A percentile compares a stretch with the other conserved stretches of the same genome.
These are phyloP conservation scores for Holtermanniella nyarrowii DNA, from an alignment of 768 basidiomycete genomes.

Conservation along the genomic window DNA sequence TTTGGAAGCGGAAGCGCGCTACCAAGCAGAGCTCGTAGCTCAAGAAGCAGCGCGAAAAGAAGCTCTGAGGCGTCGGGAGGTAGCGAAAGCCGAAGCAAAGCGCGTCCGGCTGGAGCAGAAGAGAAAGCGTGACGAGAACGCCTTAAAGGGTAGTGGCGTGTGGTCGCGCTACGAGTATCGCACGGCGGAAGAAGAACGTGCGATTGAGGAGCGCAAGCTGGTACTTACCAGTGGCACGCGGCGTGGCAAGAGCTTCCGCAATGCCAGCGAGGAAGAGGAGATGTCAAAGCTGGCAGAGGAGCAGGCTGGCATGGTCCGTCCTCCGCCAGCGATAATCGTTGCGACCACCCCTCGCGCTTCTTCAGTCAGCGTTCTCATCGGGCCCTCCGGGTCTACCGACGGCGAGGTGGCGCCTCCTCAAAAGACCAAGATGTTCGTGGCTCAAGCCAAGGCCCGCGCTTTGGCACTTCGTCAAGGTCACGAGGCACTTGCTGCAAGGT, in stretches of 20 bases:
- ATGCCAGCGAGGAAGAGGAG: slow-evolving; percentile 25
- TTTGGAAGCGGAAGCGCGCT: slow-evolving; percentile 15
- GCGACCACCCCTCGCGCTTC: not conserved
- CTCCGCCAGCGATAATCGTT: not conserved
- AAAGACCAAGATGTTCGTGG: not conserved
- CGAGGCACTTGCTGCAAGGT: not conserved
- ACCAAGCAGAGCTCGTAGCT: slow-evolving; percentile 8
- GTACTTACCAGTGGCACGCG: slow-evolving; percentile 17
- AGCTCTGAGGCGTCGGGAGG: not conserved
- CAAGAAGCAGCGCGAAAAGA: slow-evolving; percentile 12
- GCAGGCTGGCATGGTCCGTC: not conserved
- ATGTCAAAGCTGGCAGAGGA: slow-evolving; percentile 14
- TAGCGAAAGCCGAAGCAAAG: slow-evolving; percentile 6
- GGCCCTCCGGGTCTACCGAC: too few species aligned
- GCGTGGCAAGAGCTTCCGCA: slow-evolving; percentile 22
- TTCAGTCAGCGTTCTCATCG: not conserved
- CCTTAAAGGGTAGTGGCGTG: slow-evolving; percentile 26
- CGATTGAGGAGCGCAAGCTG: slow-evolving; percentile 11
- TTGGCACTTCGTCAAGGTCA: not conserved
- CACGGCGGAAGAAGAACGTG: slow-evolving; percentile 16
- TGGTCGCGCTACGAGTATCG: slow-evolving; percentile 29
- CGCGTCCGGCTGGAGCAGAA: slow-evolving; percentile 14
- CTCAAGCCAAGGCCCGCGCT: not conserved
- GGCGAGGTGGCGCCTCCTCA: too few species aligned
- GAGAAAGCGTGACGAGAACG: slow-evolving; percentile 10